A percentile compares a stretch with the other conserved stretches of the same genome.
Conservation (phyloP, 306 rosid species). For the Hylodesmum podocarpum region DNA sequence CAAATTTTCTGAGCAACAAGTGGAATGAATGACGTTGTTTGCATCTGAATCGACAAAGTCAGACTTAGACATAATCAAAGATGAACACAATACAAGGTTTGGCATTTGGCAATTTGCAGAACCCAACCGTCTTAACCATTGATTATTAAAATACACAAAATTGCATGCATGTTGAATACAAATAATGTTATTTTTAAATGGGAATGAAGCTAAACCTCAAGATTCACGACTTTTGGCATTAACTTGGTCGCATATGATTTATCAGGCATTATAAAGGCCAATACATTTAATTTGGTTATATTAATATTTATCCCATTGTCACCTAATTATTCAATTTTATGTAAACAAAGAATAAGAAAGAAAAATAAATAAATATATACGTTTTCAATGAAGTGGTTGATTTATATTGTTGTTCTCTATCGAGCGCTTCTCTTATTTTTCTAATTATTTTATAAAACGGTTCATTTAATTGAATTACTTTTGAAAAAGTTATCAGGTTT, state of each 20-base stretch:
- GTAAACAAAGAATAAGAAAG: no score
- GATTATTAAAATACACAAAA: neutral
- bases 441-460: no score
- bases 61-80: neutral
- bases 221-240: constrained; percentile 15
- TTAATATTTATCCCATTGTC: neutral
- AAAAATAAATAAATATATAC: no score
- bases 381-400: no score
- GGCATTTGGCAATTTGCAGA: neutral
- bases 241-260: neutral
- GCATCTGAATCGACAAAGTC: neutral
- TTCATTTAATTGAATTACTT: no score
- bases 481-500: no score
- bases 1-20: neutral
- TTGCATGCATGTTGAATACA: neutral
- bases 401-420: no score
- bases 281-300: neutral
- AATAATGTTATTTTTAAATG: neutral
- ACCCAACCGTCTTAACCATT: neutral
- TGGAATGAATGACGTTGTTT: neutral
- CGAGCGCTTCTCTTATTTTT: no score
- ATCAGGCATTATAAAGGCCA: neutral
- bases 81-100: neutral
- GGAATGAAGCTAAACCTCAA: neutral
- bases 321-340: no score